Evolutionary conservation across 1,139 yeast genomes (phyloP).

Genomic region (Sugiyamaella sp.): DNA sequence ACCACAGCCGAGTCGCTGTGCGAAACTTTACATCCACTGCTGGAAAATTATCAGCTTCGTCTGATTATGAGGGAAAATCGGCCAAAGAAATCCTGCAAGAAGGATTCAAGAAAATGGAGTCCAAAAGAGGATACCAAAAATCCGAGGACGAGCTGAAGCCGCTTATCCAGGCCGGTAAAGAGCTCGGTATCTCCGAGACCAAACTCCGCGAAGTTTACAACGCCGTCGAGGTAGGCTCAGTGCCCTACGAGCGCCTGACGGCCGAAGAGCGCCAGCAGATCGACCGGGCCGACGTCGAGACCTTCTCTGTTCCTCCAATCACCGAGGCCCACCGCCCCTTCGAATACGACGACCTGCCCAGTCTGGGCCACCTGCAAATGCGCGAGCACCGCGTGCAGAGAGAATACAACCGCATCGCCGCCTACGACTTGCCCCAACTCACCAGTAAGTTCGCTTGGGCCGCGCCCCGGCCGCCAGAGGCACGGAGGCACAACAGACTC

Average conservation of each 20-base stretch:
- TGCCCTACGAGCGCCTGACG: constrained; percentile 28
- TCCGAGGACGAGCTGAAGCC: constrained; percentile 37
- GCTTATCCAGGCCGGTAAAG: constrained; percentile 39
- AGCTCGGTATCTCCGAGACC: constrained; percentile 38
- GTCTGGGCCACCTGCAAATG: constrained; percentile 60
- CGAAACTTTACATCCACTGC: constrained; percentile 7
- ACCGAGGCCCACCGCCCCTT: constrained; percentile 45
- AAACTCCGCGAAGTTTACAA: constrained; percentile 39
- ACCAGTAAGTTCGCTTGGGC: constrained; percentile 56
- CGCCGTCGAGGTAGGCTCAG: constrained; percentile 33
- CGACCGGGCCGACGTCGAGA: constrained; percentile 29
- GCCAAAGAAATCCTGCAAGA: constrained; percentile 36
- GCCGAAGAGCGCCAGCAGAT: constrained; percentile 29
- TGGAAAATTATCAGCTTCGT: not conserved
- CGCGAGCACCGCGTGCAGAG: constrained; percentile 63
- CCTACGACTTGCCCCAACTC: constrained; percentile 88
- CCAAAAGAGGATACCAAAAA: constrained; percentile 35
- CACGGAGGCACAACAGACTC: not conserved
- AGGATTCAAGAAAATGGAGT: constrained; percentile 42
- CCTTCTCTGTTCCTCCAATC: constrained; percentile 33
- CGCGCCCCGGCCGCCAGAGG: constrained; percentile 6
- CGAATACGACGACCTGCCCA: constrained; percentile 61
- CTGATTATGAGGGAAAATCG: constrained; percentile 23
- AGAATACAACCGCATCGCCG: constrained; percentile 75
- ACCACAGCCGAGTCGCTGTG: not conserved